Evolutionary conservation across 352 stramenopile species (phyloP).

Genomic region (Pythium aristosporum): DNA sequence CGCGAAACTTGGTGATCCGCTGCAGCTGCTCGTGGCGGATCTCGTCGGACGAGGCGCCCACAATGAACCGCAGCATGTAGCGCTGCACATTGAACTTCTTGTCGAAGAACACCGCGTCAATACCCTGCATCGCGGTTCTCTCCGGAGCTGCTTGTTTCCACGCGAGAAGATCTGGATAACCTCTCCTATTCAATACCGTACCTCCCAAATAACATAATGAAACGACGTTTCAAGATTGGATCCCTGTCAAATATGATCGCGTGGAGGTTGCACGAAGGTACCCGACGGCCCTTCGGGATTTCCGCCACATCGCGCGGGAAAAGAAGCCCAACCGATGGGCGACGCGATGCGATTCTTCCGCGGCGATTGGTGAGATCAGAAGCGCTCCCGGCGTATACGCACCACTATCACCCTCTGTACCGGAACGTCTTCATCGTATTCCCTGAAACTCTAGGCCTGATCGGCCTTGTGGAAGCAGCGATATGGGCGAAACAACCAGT

Average conservation of each 20-base stretch:
- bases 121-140: conserved; percentile 44
- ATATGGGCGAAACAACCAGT: conserved; percentile 15
- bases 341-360: neutral
- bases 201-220: conserved; percentile 23
- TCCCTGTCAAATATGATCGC: neutral
- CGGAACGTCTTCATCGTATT: neutral
- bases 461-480: neutral
- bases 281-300: neutral
- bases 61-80: conserved; percentile 81
- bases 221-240: conserved; percentile 25
- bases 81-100: conserved; percentile 80
- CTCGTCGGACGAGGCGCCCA: conserved; percentile 66
- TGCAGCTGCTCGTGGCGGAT: conserved; percentile 66
- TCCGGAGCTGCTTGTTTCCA: neutral
- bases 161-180: neutral
- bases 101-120: conserved; percentile 79
- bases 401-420: neutral
- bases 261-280: conserved; percentile 11
- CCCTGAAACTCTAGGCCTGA: neutral
- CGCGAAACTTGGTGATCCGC: conserved; percentile 54
- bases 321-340: neutral
- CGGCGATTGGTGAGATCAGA: neutral
- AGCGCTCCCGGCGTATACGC: neutral
- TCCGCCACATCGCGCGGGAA: neutral
- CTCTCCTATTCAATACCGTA: neutral